phyloP scores from a whole-genome alignment of 179 eudicot species.

The Camellia oleifera region DNA sequence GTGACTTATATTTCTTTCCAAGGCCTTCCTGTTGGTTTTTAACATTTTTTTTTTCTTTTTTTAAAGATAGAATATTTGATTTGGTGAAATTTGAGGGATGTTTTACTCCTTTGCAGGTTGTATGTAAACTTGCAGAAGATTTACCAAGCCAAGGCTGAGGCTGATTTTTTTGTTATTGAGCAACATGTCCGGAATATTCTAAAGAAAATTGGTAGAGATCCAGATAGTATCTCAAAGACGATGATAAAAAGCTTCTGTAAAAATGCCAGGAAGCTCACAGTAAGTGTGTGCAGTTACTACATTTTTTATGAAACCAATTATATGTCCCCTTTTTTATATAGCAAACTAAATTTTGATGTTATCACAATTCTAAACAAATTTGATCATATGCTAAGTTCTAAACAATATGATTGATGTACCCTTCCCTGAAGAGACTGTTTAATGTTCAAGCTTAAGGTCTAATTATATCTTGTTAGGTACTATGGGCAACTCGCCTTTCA shows the following conservation, averaged over 20 bases:
- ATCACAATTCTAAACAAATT: background rate
- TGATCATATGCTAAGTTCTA: background rate
- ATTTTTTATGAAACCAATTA: background rate
- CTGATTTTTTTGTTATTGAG: constrained; percentile 74
- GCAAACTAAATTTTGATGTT: background rate
- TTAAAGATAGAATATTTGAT: background rate
- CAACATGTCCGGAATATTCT: constrained; percentile 54
- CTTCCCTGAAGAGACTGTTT: background rate
- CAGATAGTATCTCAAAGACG: constrained; percentile 62
- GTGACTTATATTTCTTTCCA: constrained; percentile 15
- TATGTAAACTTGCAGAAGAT: constrained; percentile 86
- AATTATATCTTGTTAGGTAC: background rate
- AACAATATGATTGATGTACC: background rate
- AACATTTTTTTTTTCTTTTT: background rate
- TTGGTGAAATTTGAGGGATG: constrained; percentile 13
- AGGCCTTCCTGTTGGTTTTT: background rate
- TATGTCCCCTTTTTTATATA: background rate
- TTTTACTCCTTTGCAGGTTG: constrained; percentile 45
- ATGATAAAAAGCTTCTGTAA: constrained; percentile 78
- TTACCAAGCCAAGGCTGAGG: constrained; percentile 96
- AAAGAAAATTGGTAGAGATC: constrained; percentile 81
- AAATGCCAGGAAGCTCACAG: constrained; percentile 86
- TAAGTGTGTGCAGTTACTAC: constrained; percentile 35
- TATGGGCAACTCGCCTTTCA: background rate
- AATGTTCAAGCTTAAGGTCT: background rate